Evolutionary conservation across 306 rosid genomes (phyloP), one percentile per base, ranked within the genome.

Genomic region (Medicago ruthenica): DNA sequence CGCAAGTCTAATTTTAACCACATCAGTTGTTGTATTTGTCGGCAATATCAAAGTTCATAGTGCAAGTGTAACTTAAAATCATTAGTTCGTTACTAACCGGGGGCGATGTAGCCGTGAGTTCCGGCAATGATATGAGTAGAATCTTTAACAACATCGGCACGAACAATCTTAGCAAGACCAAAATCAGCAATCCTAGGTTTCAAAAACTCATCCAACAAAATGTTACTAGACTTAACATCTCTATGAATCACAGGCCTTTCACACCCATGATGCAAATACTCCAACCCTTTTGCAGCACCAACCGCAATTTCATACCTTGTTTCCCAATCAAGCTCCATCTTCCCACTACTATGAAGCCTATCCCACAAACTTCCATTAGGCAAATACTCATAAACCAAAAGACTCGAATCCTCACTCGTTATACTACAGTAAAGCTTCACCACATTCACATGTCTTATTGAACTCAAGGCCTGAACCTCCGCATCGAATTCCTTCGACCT

Each of bases 301-400:
- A 89, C 87, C 0, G 98, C 96, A 6, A 96, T 89, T 70, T 90
- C 97, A 10, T 92, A 85, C 77, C 99, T 86, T 0, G 89, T 77
- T 7, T 90, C 93, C 99, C 99, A 96, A 70, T 96, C 99, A 47
- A 96, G 96, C 86, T 89, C 89, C 88, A 80, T 79, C 79, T 96
- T 96, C 59, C 21, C 72, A 44, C 83, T 65, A 5, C 79, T 68
- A 77, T 92, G 98, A 63, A 96, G 92, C 80, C 81, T 67, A 45
- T 96, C 99, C 99, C 99, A 96, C 74, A 96, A 76, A 70, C 97
- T 89, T 17, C 99, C 98, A 44, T 96, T 92, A 0, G 93, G 92
- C 72, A 96, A 61, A 63, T 86, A 96, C 66, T 96, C 99, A 24
- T 92, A 96, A 11, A 96, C 99, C 90, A 96, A 67, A 77, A 96